Evolutionary conservation across 2,329 filamentous ascomycete genomes (phyloP).

Genomic region (Basipetospora chlamydospora): DNA sequence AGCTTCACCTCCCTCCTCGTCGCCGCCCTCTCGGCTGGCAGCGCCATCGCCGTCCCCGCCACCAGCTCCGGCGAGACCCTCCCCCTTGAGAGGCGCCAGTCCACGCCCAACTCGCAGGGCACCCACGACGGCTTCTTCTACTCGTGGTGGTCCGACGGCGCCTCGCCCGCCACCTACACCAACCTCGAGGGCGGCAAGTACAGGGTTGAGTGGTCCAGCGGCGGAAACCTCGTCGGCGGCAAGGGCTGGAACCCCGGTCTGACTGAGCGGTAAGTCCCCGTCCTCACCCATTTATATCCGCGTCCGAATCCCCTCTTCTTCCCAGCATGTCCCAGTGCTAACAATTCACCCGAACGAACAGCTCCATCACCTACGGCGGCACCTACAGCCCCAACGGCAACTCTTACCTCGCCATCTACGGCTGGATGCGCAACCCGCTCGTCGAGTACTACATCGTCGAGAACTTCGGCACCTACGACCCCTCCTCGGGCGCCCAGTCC

Average conservation of each 20-base stretch:
- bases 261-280: conserved; percentile 23
- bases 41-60: not conserved
- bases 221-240: conserved; percentile 39
- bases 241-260: conserved; percentile 44
- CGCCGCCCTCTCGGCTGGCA: not conserved
- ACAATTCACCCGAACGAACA: no score
- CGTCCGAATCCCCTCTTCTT: not conserved
- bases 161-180: conserved; percentile 26
- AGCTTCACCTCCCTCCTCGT: not conserved
- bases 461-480: conserved; percentile 22
- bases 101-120: conserved; percentile 21
- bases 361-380: conserved; percentile 14
- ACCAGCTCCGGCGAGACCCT: not conserved
- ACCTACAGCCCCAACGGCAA: conserved; percentile 18
- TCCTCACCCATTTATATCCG: not conserved
- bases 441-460: conserved; percentile 25
- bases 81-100: conserved; percentile 3
- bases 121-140: conserved; percentile 29
- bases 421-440: conserved; percentile 21
- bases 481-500: conserved; percentile 16
- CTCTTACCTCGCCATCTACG: conserved; percentile 22
- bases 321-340: no score
- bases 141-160: conserved; percentile 32
- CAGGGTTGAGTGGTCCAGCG: conserved; percentile 26
- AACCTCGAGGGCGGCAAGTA: conserved; percentile 29